phyloP scores from a whole-genome alignment of 306 rosid genomes.

The Cyclanthera cordifolia region DNA sequence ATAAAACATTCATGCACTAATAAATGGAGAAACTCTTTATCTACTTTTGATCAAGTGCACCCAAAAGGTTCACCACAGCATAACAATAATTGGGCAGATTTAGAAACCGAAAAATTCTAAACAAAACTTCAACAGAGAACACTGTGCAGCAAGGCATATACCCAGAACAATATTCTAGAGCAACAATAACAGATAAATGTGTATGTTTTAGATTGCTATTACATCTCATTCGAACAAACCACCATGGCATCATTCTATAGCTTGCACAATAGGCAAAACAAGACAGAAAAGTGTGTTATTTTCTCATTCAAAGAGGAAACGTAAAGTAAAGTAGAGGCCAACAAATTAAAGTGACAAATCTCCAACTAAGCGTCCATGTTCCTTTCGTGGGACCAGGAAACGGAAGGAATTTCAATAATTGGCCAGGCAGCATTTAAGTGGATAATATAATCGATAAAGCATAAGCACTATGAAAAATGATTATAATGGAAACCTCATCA shows the following conservation, averaged over 20 bases:
- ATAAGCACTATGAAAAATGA: conserved; percentile 6
- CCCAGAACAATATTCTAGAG: background rate
- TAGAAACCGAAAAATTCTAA: background rate
- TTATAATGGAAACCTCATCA: conserved; percentile 6
- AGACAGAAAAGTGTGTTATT: background rate
- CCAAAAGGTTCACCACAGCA: background rate
- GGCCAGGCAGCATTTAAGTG: background rate
- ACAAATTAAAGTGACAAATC: conserved; percentile 5
- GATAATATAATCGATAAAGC: conserved; percentile 2
- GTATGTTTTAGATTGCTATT: background rate
- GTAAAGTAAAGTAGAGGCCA: conserved; percentile 7
- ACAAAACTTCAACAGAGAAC: background rate
- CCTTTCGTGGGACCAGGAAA: conserved; percentile 8
- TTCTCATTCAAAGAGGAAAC: conserved; percentile 6
- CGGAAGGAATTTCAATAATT: background rate
- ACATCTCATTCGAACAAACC: background rate
- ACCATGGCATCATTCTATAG: conserved; percentile 8
- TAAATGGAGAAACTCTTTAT: conserved; percentile 4
- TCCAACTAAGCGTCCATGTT: background rate
- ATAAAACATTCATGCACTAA: background rate
- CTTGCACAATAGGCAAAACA: conserved; percentile 3
- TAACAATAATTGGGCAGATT: background rate
- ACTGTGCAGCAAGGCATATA: background rate
- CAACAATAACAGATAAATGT: background rate
- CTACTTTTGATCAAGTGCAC: conserved; percentile 2